Base-by-base conservation (phyloP, 1,284 basidiomycete genomes). In the Malassezia nana region DNA sequence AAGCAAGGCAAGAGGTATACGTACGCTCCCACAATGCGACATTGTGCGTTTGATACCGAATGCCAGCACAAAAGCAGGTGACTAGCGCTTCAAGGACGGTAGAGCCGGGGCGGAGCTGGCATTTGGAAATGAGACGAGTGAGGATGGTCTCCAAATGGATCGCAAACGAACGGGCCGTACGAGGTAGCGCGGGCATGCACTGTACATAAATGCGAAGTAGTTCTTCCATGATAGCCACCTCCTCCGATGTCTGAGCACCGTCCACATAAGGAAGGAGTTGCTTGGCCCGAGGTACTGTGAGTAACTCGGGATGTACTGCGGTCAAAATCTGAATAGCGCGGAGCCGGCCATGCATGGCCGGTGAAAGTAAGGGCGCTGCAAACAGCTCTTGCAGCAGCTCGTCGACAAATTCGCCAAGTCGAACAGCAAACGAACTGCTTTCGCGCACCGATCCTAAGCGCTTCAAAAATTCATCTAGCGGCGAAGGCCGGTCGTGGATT, bases 201-300 rank as follows among this genome's bases (percentile, higher is more conserved):
- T 81, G 80, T 40, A 85, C 80, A 77, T 94, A 96, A 44, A 94
- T 87, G 59, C 85, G 84, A 25, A 96, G 55, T 20, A 72, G 52
- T 42, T 64, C 43, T 31, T 69, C 69, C 53, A 72, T 58, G 33
- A 69, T 58, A 0, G 80, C 77, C 60, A 87, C 81, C 60, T 96
- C 90, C 52, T 95, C 89, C 69, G 79, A 63, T 65, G 88, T 83
- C 6, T 81, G 80, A 0, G 84, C 83, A 60, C 84, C 85, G 74
- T 88, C 89, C 46, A 95, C 77, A 66, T 91, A 92, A 0, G 89
- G 89, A 3, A 92, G 77, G 2, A 94, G 77, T 3, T 84, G 84
- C 15, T 83, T 83, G 1, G 88, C 89, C 57, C 87, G 85, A 0
- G 81, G 78, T 3, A 84, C 82, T 16, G 86, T 85, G n/a, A 95